Conservation (phyloP, 805 yeast genomes). For the Hanseniaspora osmophila region DNA sequence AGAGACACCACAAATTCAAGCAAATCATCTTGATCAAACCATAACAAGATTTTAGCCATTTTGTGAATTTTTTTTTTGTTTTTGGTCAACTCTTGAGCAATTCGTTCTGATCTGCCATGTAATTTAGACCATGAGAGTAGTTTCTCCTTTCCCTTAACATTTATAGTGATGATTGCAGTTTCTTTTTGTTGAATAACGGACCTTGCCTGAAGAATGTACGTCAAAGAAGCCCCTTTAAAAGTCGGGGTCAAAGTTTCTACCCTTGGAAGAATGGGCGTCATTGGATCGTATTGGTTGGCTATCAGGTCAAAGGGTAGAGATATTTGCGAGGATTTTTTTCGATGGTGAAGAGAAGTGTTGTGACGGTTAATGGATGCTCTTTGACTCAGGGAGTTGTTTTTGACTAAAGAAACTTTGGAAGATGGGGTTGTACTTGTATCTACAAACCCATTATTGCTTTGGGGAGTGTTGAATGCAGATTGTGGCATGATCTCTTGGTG, state of each 20-base stretch:
- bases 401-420: background rate
- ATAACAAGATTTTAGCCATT: constrained; percentile 70
- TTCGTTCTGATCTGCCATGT: constrained; percentile 67
- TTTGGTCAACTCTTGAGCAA: constrained; percentile 54
- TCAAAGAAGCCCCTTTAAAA: constrained; percentile 35
- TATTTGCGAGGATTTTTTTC: constrained; percentile 5
- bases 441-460: background rate
- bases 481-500: background rate
- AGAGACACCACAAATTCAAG: constrained; percentile 77
- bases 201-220: constrained; percentile 59
- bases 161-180: constrained; percentile 58
- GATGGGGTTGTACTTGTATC: background rate
- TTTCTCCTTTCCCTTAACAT: constrained; percentile 68
- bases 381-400: background rate
- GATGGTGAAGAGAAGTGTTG: background rate
- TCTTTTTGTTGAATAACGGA: constrained; percentile 53
- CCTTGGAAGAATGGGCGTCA: constrained; percentile 30
- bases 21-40: constrained; percentile 74
- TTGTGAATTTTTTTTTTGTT: constrained; percentile 44
- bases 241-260: constrained; percentile 26
- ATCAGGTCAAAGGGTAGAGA: constrained; percentile 22
- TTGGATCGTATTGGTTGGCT: constrained; percentile 15
- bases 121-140: constrained; percentile 84
- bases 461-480: background rate
- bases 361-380: background rate